phyloP scores from a whole-genome alignment of 139 green algal species.

The Mesostigma viride region DNA sequence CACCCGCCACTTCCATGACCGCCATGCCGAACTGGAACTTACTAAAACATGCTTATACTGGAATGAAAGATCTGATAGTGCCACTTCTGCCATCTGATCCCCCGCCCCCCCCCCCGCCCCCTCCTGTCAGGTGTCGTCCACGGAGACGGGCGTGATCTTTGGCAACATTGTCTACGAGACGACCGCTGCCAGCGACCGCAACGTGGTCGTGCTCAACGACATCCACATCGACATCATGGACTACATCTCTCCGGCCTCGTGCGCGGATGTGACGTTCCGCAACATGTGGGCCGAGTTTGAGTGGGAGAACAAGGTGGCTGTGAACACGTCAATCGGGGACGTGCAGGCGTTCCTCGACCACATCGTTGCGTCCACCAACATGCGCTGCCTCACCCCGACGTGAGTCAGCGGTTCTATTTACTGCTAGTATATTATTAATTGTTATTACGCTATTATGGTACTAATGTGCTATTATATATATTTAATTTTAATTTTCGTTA shows the following conservation, averaged over 20 bases:
- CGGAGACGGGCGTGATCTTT: slow-evolving; percentile 98
- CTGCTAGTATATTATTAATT: no score
- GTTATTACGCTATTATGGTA: slow-evolving; percentile 4
- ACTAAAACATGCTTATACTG: no score
- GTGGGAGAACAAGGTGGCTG: slow-evolving; percentile 97
- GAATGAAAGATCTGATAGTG: no score
- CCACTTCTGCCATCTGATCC: no score
- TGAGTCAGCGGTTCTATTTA: slow-evolving; percentile 20
- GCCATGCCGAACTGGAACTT: no score
- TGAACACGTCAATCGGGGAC: slow-evolving; percentile 88
- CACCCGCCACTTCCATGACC: no score
- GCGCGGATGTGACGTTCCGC: slow-evolving; percentile 75
- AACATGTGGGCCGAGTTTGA: slow-evolving; percentile 99
- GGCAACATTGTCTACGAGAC: slow-evolving; percentile 97
- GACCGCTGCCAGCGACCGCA: slow-evolving; percentile 48
- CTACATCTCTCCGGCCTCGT: slow-evolving; percentile 89
- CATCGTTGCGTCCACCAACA: slow-evolving; percentile 91
- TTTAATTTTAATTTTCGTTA: not conserved
- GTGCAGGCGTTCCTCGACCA: slow-evolving; percentile 80
- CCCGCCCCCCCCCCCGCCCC: no score
- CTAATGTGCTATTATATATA: not conserved
- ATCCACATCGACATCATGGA: slow-evolving; percentile 99
- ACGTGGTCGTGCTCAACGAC: slow-evolving; percentile 93
- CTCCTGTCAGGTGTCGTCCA: slow-evolving; percentile 70
- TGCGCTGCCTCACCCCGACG: slow-evolving; percentile 85